phyloP scores from a whole-genome alignment of 148 eudicot genomes.

The Pharnaceum exiguum region DNA sequence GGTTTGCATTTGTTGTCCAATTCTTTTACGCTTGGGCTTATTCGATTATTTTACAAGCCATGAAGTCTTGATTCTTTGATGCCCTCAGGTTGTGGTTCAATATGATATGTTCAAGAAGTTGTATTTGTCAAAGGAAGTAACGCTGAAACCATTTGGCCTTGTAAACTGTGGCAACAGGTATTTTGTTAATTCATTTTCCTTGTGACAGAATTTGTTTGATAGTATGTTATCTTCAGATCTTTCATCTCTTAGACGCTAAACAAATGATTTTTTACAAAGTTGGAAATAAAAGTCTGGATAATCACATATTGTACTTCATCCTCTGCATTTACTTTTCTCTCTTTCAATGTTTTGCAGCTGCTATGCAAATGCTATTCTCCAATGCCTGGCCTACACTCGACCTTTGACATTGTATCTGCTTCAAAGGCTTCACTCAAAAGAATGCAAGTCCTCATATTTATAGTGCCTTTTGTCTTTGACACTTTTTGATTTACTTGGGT shows the following conservation, averaged over 20 bases:
- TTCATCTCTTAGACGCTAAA: too few species aligned
- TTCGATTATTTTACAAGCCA: not conserved
- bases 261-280: too few species aligned
- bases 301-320: too few species aligned
- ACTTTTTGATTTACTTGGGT: not conserved
- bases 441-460: constrained; percentile 19
- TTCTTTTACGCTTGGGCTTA: not conserved
- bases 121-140: constrained; percentile 27
- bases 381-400: constrained; percentile 33
- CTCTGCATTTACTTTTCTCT: too few species aligned
- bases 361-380: constrained; percentile 35
- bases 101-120: constrained; percentile 20
- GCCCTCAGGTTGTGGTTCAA: constrained; percentile 13
- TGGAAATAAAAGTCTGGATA: too few species aligned
- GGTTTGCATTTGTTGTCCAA: constrained; percentile 4
- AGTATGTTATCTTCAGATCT: too few species aligned
- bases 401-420: constrained; percentile 30
- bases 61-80: constrained; percentile 8
- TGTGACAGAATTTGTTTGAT: not conserved
- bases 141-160: constrained; percentile 34
- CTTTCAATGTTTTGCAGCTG: constrained; percentile 25
- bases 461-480: not conserved
- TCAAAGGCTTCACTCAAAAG: constrained; percentile 30
- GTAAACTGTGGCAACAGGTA: constrained; percentile 34
- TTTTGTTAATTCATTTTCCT: not conserved